phyloP scores from a whole-genome alignment of 805 yeast species.

The Saccharomycopsis sp. region DNA sequence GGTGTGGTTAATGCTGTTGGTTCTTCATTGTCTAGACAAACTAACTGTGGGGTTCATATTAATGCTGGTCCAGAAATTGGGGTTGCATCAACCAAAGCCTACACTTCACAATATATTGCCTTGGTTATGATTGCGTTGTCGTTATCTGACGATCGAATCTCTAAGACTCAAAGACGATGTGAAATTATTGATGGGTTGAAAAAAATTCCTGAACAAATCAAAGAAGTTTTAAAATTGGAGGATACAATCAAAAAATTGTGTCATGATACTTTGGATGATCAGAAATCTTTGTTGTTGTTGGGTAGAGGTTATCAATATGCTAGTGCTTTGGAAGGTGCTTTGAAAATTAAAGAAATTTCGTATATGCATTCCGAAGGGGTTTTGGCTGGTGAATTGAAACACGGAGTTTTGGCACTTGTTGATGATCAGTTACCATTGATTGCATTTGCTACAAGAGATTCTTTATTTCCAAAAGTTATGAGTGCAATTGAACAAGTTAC shows the following conservation, averaged over 20 bases:
- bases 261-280: slow-evolving; percentile 61
- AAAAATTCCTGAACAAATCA: slow-evolving; percentile 79
- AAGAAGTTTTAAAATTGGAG: slow-evolving; percentile 66
- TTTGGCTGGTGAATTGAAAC: slow-evolving; percentile 97
- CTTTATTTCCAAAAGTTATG: slow-evolving; percentile 91
- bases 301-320: slow-evolving; percentile 99
- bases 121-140: slow-evolving; percentile 94
- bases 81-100: slow-evolving; percentile 98
- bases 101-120: slow-evolving; percentile 97
- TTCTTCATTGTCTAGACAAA: slow-evolving; percentile 90
- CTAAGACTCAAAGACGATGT: slow-evolving; percentile 65
- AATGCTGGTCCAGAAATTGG: slow-evolving; percentile 99
- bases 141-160: slow-evolving; percentile 85
- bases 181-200: slow-evolving; percentile 84
- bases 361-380: slow-evolving; percentile 99
- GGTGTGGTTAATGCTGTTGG: slow-evolving; percentile 98
- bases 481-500: slow-evolving; percentile 94
- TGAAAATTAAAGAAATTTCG: slow-evolving; percentile 95
- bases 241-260: slow-evolving; percentile 70
- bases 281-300: slow-evolving; percentile 79
- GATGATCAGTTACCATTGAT: slow-evolving; percentile 91
- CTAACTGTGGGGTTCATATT: slow-evolving; percentile 99
- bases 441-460: slow-evolving; percentile 94
- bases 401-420: slow-evolving; percentile 94
- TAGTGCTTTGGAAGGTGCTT: slow-evolving; percentile 96